phyloP scores from a whole-genome alignment of 352 stramenopile genomes.

The Globisporangium camurandrum region DNA sequence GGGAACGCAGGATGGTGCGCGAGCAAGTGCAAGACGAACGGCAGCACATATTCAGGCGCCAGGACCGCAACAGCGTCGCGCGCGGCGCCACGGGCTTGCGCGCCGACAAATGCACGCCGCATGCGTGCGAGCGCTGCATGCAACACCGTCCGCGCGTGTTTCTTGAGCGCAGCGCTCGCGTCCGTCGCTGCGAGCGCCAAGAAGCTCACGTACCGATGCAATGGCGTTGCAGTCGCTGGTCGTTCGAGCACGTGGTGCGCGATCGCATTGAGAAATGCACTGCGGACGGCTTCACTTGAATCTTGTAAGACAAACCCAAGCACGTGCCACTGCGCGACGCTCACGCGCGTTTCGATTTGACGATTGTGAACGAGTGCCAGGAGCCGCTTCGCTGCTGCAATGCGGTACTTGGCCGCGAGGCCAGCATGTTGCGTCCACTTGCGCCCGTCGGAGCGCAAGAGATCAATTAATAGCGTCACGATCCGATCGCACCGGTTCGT shows the following conservation, averaged over 20 bases:
- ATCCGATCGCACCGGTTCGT: constrained; percentile 25
- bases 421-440: constrained; percentile 28
- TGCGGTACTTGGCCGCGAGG: constrained; percentile 38
- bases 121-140: constrained; percentile 58
- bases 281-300: constrained; percentile 60
- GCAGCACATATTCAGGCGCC: constrained; percentile 76
- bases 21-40: constrained; percentile 80
- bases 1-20: constrained; percentile 70
- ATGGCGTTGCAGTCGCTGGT: constrained; percentile 38
- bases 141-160: constrained; percentile 39
- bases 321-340: constrained; percentile 64
- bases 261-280: constrained; percentile 69
- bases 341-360: constrained; percentile 40
- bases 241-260: constrained; percentile 63
- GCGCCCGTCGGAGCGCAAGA: constrained; percentile 55
- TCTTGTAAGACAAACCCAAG: constrained; percentile 74
- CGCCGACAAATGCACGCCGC: constrained; percentile 64
- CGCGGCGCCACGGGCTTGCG: constrained; percentile 14
- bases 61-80: constrained; percentile 36
- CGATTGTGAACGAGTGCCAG: constrained; percentile 60
- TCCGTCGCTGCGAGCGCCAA: constrained; percentile 63
- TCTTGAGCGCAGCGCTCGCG: constrained; percentile 38
- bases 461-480: constrained; percentile 41
- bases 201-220: constrained; percentile 80
- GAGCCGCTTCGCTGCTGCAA: constrained; percentile 38